phyloP scores from a whole-genome alignment of 495 filamentous ascomycete genomes.

The Aspergillus steynii region DNA sequence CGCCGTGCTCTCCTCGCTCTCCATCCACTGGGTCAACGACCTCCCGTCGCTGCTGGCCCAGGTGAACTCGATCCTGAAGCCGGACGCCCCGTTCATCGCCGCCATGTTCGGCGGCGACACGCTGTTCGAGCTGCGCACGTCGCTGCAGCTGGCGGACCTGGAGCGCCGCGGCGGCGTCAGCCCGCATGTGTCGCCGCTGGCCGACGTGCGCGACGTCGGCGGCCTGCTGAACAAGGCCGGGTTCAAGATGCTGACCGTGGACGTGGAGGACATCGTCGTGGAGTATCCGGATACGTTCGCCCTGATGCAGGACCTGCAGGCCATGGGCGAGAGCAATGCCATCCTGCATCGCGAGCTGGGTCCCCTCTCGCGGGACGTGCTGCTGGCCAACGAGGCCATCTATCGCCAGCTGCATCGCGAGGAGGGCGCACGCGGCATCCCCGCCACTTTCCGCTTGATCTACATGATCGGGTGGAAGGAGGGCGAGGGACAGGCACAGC shows the following conservation, averaged over 20 bases:
- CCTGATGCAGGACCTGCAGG: conserved; percentile 89
- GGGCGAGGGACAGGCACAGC: conserved; percentile 71
- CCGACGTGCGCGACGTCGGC: conserved; percentile 89
- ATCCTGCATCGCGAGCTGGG: conserved; percentile 77
- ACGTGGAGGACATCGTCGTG: conserved; percentile 95
- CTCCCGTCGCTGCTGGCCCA: conserved; percentile 80
- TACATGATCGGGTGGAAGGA: conserved; percentile 99
- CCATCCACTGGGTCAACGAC: conserved; percentile 98
- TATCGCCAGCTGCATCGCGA: conserved; percentile 80
- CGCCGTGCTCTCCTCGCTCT: conserved; percentile 81
- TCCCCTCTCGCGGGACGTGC: conserved; percentile 74
- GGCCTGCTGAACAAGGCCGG: conserved; percentile 83
- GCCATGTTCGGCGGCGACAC: conserved; percentile 97
- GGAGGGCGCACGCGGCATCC: conserved; percentile 66
- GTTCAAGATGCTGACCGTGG: conserved; percentile 94
- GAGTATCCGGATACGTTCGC: conserved; percentile 92
- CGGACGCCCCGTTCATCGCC: conserved; percentile 88
- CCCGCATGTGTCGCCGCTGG: conserved; percentile 83
- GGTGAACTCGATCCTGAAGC: conserved; percentile 80
- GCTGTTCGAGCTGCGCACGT: conserved; percentile 90
- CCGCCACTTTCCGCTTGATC: conserved; percentile 89
- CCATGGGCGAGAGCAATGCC: conserved; percentile 92
- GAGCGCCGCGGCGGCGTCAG: conserved; percentile 86
- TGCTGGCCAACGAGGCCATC: conserved; percentile 85
- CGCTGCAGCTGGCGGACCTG: conserved; percentile 87